Evolutionary conservation across 768 basidiomycete genomes (phyloP), one percentile per base, ranked within the genome.

Genomic region (Boletus speciosus): DNA sequence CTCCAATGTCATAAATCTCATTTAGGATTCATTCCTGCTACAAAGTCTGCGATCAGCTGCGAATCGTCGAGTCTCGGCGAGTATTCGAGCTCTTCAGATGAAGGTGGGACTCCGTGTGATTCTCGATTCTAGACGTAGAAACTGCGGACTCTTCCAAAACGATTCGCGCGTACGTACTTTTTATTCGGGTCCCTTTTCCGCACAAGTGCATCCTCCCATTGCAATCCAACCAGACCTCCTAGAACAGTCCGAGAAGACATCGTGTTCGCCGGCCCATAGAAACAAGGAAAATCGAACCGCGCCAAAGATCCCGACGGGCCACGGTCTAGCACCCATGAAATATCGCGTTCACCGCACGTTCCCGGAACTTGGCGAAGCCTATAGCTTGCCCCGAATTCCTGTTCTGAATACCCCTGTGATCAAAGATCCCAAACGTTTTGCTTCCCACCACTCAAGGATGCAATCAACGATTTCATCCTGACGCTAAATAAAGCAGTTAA

Each of bases 361-460:
- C 45, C 34, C 43, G 42, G 23, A 45, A 34, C 29, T 21, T 7
- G 15, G 1, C 7, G 35, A 21, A 14, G 31, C 8, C 54, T 75
- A 82, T 23, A 82, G 64, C 64, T 74, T 83, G 47, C 74, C 74
- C 71, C 75, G 75, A 53, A 81, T 65, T 2, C 79, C 83, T 25
- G 82, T 78, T 34, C 78, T 71, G 79, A 85, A 89, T 21, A 90
- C 68, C 1, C 87, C 87, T 19, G 86, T 83, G 55, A 68, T 74
- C 43, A 89, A 66, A 42, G 73, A 70, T 8, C 78, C 74, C n/a
- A 69, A 70, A 52, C 75, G 62, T 34, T 77, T 74, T 38, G 72
- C 67, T 19, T 74, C 71, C 78, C 80, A 83, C 90, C 90, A 93
- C 37, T 81, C 81, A 27, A 89, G 68, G 50, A 93, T 82, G 31